Conservation (phyloP, 2,329 filamentous ascomycete genomes). For the Alternaria sp. region DNA sequence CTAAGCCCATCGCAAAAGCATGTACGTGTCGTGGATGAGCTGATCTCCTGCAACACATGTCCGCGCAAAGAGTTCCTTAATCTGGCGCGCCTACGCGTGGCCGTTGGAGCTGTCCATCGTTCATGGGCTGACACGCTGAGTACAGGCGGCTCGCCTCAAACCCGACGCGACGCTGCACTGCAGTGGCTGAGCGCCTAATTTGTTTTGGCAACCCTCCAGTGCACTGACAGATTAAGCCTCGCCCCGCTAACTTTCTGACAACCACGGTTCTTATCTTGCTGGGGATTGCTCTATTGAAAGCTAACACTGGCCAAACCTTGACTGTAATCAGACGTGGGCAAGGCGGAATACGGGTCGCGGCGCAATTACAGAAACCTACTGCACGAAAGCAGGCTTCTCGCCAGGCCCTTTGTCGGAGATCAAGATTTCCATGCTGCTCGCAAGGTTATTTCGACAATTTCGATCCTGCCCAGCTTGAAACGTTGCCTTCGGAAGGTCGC, state of each 20-base stretch:
- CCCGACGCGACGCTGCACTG: slow-evolving; percentile 15
- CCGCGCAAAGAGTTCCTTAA: slow-evolving; percentile 3
- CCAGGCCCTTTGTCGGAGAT: neutral
- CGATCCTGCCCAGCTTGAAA: slow-evolving; percentile 29
- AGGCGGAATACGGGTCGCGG: neutral
- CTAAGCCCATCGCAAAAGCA: slow-evolving; percentile 26
- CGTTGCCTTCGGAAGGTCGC: slow-evolving; percentile 17
- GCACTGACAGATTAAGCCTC: slow-evolving; percentile 19
- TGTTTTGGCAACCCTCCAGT: slow-evolving; percentile 19
- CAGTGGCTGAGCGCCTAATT: slow-evolving; percentile 28
- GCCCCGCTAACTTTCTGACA: slow-evolving; percentile 11
- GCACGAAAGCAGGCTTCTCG: neutral
- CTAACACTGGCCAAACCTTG: slow-evolving; percentile 4
- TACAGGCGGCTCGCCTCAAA: slow-evolving; percentile 8
- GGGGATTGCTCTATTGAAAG: slow-evolving; percentile 5
- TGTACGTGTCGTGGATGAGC: slow-evolving; percentile 10
- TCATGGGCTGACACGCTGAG: slow-evolving; percentile 8
- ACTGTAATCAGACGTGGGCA: neutral
- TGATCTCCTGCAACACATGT: slow-evolving; percentile 9
- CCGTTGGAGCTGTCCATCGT: neutral
- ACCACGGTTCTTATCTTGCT: slow-evolving; percentile 18
- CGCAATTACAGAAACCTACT: neutral
- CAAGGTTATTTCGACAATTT: slow-evolving; percentile 9
- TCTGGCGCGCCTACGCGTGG: slow-evolving; percentile 24
- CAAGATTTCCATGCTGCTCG: slow-evolving; percentile 12